Conservation (phyloP, 2,329 filamentous ascomycete genomes). For the Rutstroemia sp. region DNA sequence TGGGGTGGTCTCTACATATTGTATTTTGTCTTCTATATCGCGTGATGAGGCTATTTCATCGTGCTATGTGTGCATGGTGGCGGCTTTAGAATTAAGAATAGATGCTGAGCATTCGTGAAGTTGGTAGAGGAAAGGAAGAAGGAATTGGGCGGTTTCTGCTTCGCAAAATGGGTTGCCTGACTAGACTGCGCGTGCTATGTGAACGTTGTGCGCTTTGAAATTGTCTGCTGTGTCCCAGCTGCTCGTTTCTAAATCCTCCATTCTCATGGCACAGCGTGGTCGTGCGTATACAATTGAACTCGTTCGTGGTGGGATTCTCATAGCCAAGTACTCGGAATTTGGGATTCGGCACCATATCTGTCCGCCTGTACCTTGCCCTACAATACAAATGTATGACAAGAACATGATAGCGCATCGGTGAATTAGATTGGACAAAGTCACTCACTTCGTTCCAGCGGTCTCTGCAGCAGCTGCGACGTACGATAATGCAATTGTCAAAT, state of each 20-base stretch:
- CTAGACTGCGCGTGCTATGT: too few relatives aligned
- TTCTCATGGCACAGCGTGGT: neutral
- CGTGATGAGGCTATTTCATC: neutral
- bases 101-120: too few relatives aligned
- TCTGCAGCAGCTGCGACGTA: too few relatives aligned
- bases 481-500: too few relatives aligned
- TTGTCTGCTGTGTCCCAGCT: neutral
- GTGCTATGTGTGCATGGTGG: neutral
- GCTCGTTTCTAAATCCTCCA: neutral
- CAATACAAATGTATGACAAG: neutral
- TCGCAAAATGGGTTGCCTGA: too few relatives aligned
- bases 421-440: too few relatives aligned
- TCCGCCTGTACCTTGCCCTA: neutral
- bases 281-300: neutral
- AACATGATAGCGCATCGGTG: neutral
- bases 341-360: neutral
- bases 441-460: too few relatives aligned
- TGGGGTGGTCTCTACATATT: slow-evolving; percentile 36
- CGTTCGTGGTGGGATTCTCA: neutral
- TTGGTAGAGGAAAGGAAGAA: too few relatives aligned
- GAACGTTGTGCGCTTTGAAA: neutral
- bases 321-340: slow-evolving; percentile 1
- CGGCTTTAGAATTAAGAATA: neutral
- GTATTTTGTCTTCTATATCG: neutral
- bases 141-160: too few relatives aligned